These are phyloP conservation scores for Striga hermonthica DNA, from an alignment of 305 asterid genomes.

Conservation along the genomic window DNA sequence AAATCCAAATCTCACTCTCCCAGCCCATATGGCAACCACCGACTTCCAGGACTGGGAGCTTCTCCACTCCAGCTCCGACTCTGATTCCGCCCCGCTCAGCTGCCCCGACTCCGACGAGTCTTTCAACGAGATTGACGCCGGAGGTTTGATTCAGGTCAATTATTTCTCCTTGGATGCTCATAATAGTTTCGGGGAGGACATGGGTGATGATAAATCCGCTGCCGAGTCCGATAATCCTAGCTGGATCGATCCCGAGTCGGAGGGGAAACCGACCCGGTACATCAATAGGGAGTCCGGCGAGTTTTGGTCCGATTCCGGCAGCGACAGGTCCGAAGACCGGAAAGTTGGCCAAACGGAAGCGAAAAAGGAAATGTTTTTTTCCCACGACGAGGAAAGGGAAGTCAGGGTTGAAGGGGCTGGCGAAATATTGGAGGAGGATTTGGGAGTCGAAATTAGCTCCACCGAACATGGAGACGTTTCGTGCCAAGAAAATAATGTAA, in stretches of 20 bases:
- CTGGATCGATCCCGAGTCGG: slow-evolving; percentile 75
- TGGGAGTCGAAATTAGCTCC: slow-evolving; percentile 34
- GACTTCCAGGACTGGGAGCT: slow-evolving; percentile 89
- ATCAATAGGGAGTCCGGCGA: slow-evolving; percentile 46
- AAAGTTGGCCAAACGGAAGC: slow-evolving; percentile 41
- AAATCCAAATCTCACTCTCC: background rate
- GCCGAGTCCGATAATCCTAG: slow-evolving; percentile 71
- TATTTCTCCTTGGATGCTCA: slow-evolving; percentile 66
- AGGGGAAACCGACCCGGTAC: slow-evolving; percentile 44
- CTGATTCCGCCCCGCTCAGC: slow-evolving; percentile 33
- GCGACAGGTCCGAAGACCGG: slow-evolving; percentile 59
- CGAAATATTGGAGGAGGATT: slow-evolving; percentile 30
- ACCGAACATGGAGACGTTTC: slow-evolving; percentile 30
- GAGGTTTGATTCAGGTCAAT: slow-evolving; percentile 50
- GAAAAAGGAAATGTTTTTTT: slow-evolving; percentile 31
- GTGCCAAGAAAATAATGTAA: slow-evolving; percentile 31
- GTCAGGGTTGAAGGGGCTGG: slow-evolving; percentile 36
- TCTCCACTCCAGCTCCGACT: slow-evolving; percentile 48
- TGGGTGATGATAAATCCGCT: slow-evolving; percentile 45
- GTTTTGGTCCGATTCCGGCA: slow-evolving; percentile 74
- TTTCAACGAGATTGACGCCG: slow-evolving; percentile 47
- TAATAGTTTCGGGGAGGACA: slow-evolving; percentile 31
- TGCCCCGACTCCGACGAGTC: slow-evolving; percentile 35
- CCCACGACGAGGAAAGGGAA: slow-evolving; percentile 31
- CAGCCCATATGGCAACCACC: slow-evolving; percentile 29